Evolutionary conservation across 768 basidiomycete species (phyloP).

Genomic region (Amanita muscaria): DNA sequence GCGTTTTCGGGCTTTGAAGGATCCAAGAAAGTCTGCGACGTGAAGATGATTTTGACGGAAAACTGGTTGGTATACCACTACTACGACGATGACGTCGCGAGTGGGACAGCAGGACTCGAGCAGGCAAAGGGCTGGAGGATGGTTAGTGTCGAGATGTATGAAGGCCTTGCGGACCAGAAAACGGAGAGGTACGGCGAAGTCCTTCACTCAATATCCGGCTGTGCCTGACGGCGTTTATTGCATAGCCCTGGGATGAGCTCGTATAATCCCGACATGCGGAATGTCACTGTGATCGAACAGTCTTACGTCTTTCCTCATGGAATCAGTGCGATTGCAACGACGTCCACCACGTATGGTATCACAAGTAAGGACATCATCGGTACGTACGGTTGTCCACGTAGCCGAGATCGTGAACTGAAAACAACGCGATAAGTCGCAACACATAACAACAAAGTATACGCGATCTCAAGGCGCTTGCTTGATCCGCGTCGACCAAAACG

Average conservation of each 20-base stretch:
- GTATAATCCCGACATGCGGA: slow-evolving; percentile 40
- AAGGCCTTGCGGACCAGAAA: slow-evolving; percentile 67
- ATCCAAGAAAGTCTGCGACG: slow-evolving; percentile 39
- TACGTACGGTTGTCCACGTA: slow-evolving; percentile 29
- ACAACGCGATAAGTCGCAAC: slow-evolving; percentile 89
- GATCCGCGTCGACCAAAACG: slow-evolving; percentile 76
- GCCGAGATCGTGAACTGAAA: too few relatives aligned
- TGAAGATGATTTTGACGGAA: slow-evolving; percentile 66
- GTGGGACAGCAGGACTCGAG: slow-evolving; percentile 30
- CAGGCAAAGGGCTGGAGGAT: slow-evolving; percentile 62
- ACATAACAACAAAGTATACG: slow-evolving; percentile 61
- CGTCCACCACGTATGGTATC: slow-evolving; percentile 84
- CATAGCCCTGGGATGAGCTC: slow-evolving; percentile 37
- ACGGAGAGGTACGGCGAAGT: slow-evolving; percentile 49
- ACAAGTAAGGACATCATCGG: slow-evolving; percentile 80
- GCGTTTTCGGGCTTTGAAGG: slow-evolving; percentile 17
- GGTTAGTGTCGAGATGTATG: slow-evolving; percentile 84
- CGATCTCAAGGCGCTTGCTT: slow-evolving; percentile 62
- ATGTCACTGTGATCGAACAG: slow-evolving; percentile 55
- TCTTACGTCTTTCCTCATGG: slow-evolving; percentile 63
- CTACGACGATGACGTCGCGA: slow-evolving; percentile 50
- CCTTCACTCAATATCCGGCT: background rate
- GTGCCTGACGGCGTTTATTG: background rate
- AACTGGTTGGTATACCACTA: slow-evolving; percentile 93
- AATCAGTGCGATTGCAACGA: slow-evolving; percentile 62